A percentile compares a stretch with the other conserved stretches of the same genome.
phyloP scores from a whole-genome alignment of 345 rosid species.

The Physaria fendleri region DNA sequence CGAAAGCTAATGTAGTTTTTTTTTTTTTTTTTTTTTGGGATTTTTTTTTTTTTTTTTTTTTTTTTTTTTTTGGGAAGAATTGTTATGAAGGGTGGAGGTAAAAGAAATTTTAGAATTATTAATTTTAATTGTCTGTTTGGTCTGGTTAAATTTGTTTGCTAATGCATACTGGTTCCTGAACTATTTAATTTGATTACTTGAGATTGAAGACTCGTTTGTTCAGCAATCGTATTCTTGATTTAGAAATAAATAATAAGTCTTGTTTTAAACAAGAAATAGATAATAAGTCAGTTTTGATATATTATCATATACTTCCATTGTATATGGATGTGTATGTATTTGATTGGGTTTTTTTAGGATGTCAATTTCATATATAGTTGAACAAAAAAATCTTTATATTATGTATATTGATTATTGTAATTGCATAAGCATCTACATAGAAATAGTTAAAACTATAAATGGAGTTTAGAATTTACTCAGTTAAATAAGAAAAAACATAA shows the following conservation, averaged over 20 bases:
- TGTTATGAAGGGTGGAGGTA: not conserved
- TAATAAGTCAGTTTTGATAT: not conserved
- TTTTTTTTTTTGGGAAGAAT: not conserved
- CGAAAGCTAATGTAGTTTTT: too few relatives aligned
- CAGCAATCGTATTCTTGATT: constrained; percentile 1
- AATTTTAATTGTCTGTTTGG: not conserved
- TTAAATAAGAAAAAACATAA: constrained; percentile 1
- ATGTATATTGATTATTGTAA: not conserved
- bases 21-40: not conserved
- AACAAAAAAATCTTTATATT: not conserved
- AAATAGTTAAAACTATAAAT: not conserved
- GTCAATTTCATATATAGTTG: not conserved
- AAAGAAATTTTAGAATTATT: not conserved
- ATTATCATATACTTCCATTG: not conserved
- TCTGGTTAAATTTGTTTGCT: not conserved
- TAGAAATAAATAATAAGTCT: too few relatives aligned
- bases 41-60: not conserved
- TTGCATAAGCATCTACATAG: not conserved
- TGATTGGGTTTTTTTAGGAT: not conserved
- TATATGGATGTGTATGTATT: not conserved
- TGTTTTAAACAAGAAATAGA: too few relatives aligned
- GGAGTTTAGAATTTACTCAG: not conserved
- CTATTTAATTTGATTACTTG: not conserved
- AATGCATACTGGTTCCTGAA: not conserved
- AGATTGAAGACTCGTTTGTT: constrained; percentile 23